Base-by-base conservation (phyloP, 805 yeast species). In the Deakozyma indianensis region DNA sequence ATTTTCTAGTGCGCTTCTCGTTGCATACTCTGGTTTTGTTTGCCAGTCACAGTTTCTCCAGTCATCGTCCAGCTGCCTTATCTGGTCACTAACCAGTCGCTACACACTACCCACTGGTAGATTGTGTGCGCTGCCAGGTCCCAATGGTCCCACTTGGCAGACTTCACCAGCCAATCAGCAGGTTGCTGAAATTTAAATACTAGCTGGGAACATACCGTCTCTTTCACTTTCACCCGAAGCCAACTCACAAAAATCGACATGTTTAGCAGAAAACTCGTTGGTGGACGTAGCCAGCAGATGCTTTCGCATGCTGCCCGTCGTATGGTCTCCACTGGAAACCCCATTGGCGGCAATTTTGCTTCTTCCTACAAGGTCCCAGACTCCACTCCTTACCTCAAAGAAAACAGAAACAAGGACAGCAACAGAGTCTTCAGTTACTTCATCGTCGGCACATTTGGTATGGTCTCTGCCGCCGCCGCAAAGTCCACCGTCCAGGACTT, bases 391-490 rank as follows among this genome's bases (percentile, higher is more conserved):
- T 83, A 85, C 68, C 72, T 87, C 58, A 83, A 81, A 73, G 75
- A 75, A 53, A 66, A 75, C 58, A 72, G 74, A 54, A 75, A 83
- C 64, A 70, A 78, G 57, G 94, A 84, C 61, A 76, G 77, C 61
- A 70, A 79, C 57, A 84, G 95, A 66, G 86, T 81, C 66, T 81
- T 82, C 71, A 76, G 95, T 52, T 92, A 92, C 75, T 90, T 94
- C 74, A 87, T 94, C 88, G 90, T 92, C 56, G 99, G 99, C 56
- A 80, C 96, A 41, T 73, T 86, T 65, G 97, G 96, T 64, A 68
- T 87, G 57, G 70, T 88, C 56, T 72, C 85, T 41, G 94, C 96
- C 45, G 95, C 88, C 47, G 94, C 94, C 61, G 96, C 96, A 62
- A 85, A 88, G 68, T 83, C 95, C 44, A 87, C 96, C 43, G 96